Base-by-base conservation (phyloP, 148 eudicot genomes). In the Chenopodium suecicum region DNA sequence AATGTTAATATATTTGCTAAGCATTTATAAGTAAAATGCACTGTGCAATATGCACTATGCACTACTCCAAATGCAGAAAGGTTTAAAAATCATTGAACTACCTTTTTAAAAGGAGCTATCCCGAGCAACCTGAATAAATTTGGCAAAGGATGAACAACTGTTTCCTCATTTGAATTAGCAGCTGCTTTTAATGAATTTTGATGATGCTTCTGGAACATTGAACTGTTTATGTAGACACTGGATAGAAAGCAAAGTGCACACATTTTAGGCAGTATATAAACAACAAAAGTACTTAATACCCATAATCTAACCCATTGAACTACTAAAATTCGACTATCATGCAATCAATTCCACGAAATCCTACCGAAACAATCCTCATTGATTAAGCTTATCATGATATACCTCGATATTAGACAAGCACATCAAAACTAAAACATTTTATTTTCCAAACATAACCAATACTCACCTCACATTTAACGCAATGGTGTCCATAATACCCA, bases 401-500 rank as follows among this genome's bases (percentile, higher is more conserved):
- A 16, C 9, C 17, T 29, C 32, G 37, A 4, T 44, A 52, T n/a
- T 16, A 20, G n/a, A 54, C 56, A 34, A 16, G 0, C 8, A 52
- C 31, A 56, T 19, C 72, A 63, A 4, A 4, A 12, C 46, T 32
- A 70, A 52, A 60, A 48, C 52, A 62, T 9, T 37, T 37, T 6
- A 37, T 37, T 37, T 37, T 37, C 44, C 44, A 37, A 37, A 6
- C 44, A 5, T 37, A 37, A 37, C 44, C 31, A 19, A n/a, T 54
- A n/a, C 81, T 72, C 86, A 96, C 99, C 99, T 96, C 80, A 94
- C 89, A 84, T 89, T 81, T 77, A 96, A 84, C 52, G 86, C 80
- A 89, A 96, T 83, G 25, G 92, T 85, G 80, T 96, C 99, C 97
- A 92, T 96, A 75, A 96, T 91, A 56, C 97, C 81, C 91, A 96